These are phyloP conservation scores for Pseudogymnoascus destructans DNA, from an alignment of 2,329 filamentous ascomycete species.

Conservation along the genomic window DNA sequence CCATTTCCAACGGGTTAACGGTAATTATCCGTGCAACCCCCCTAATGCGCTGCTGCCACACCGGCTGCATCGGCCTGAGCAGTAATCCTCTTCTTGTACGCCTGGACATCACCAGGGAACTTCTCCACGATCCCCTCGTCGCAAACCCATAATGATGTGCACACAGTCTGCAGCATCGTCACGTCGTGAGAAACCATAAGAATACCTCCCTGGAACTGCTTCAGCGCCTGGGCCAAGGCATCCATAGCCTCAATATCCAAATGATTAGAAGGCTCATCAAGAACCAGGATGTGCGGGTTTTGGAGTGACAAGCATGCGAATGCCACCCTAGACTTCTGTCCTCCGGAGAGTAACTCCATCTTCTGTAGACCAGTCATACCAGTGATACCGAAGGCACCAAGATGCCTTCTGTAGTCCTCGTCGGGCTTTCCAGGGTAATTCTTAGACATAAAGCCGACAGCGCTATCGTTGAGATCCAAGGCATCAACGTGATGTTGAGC, in stretches of 20 bases:
- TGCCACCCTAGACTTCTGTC: constrained; percentile 95
- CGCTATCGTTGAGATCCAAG: constrained; percentile 74
- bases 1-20: not conserved
- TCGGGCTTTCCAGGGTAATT: constrained; percentile 82
- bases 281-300: constrained; percentile 92
- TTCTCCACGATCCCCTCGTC: constrained; percentile 89
- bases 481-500: constrained; percentile 98
- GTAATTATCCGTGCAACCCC: not conserved
- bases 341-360: constrained; percentile 86
- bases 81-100: constrained; percentile 93
- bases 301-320: constrained; percentile 91
- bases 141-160: constrained; percentile 90
- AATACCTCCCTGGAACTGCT: constrained; percentile 83
- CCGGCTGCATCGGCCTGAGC: constrained; percentile 80
- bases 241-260: constrained; percentile 99
- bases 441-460: constrained; percentile 93
- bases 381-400: constrained; percentile 81
- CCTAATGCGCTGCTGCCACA: constrained; percentile 59
- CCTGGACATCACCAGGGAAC: constrained; percentile 87
- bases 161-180: constrained; percentile 95
- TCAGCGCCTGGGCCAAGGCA: constrained; percentile 70
- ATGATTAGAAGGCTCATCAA: constrained; percentile 98
- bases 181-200: constrained; percentile 99
- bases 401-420: constrained; percentile 90
- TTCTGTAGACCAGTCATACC: constrained; percentile 95